These are phyloP conservation scores for Lunasporangiospora selenospora DNA, from an alignment of 192 early-diverging fungal species.

Conservation along the genomic window DNA sequence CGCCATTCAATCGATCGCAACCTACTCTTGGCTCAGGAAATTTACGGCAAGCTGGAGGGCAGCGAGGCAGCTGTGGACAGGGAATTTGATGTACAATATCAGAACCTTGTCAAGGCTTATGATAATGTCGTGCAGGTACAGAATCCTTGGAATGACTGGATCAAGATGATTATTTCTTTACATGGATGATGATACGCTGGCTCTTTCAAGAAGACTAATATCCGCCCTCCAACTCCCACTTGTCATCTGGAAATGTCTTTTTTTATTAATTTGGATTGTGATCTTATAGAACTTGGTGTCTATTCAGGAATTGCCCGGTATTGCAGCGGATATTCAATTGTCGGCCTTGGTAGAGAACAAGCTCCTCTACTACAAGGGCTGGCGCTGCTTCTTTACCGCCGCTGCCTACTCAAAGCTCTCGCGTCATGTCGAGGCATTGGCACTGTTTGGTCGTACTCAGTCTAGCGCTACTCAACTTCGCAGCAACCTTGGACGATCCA, in stretches of 20 bases:
- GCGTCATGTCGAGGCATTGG: conserved; percentile 59
- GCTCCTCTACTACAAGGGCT: conserved; percentile 60
- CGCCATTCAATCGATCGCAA: conserved; percentile 63
- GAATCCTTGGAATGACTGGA: too few relatives aligned
- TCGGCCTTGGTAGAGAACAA: conserved; percentile 56
- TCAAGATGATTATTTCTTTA: too few relatives aligned
- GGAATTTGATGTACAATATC: conserved; percentile 55
- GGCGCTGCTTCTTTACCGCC: conserved; percentile 64
- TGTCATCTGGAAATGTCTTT: too few relatives aligned
- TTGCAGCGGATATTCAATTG: conserved; percentile 54
- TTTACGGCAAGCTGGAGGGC: conserved; percentile 48
- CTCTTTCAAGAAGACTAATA: too few relatives aligned
- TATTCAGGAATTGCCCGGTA: conserved; percentile 60
- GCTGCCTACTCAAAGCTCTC: conserved; percentile 52
- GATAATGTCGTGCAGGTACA: conserved; percentile 67
- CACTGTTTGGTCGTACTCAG: conserved; percentile 66
- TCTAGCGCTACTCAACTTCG: conserved; percentile 53
- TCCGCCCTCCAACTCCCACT: too few relatives aligned
- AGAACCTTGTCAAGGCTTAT: conserved; percentile 71
- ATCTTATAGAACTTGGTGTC: conserved; percentile 55
- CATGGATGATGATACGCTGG: too few relatives aligned
- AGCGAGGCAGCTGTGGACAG: conserved; percentile 19
- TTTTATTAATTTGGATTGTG: conserved; percentile 1
- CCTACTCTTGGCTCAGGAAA: conserved; percentile 51
- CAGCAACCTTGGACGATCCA: conserved; percentile 14